Evolutionary conservation across 2,329 filamentous ascomycete genomes (phyloP), one percentile per base, ranked within the genome.

Genomic region (Monascus ruber): DNA sequence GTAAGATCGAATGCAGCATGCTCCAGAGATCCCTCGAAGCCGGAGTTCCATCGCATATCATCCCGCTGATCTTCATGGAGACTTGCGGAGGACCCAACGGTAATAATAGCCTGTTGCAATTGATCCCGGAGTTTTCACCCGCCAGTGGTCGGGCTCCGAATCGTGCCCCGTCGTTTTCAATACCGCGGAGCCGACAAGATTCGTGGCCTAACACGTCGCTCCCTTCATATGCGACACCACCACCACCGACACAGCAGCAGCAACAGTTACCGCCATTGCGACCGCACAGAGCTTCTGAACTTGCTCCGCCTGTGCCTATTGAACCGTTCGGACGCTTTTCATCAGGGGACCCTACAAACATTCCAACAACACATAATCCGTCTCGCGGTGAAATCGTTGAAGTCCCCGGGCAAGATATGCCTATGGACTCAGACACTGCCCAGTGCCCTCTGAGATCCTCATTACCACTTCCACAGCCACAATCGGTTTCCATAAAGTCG

Each of bases 41-140:
- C 31, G 82, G 83, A 7, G 77, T 88, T 37, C 83, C 83, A 6
- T 81, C 83, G 8, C 72, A 79, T 29, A 76, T 87, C 72, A 73
- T 87, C 25, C 83, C 83, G 5, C 65, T 85, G 42, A 77, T 88
- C 24, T 86, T 88, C 59, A 76, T 79, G 8, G 79, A 80, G 33
- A 80, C 85, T 70, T 74, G 74, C 34, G 79, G 79, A 31, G 77
- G 77, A 17, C 17, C 17, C 17, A 17, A 17, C 3, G 17, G 17
- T 3, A 17, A 17, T 17, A 17, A 17, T 29, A 52, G 70, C 39
- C 59, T 81, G 26, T 69, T 79, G 17, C 76, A 75, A 46, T 69
- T 73, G 27, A 74, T 76, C 3, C 50, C 83, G 38, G 81, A 85
- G 54, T 80, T 74, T 73, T 74, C 76, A 8, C 62, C 61, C 37